phyloP scores from a whole-genome alignment of 179 eudicot genomes.

The Actinidia arguta region DNA sequence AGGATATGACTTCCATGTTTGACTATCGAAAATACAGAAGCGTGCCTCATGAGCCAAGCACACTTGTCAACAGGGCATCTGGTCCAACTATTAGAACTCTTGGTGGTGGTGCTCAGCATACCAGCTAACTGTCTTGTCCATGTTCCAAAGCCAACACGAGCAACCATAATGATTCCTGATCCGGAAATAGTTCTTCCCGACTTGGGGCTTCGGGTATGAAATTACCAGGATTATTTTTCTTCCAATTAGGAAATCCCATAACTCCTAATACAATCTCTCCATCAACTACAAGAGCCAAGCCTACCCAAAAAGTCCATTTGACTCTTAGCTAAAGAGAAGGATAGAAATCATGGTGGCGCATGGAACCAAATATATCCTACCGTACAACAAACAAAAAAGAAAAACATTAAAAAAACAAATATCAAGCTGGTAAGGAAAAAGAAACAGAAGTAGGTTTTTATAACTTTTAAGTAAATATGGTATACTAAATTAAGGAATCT shows the following conservation, averaged over 20 bases:
- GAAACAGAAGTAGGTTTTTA: background rate
- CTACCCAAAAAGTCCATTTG: constrained; percentile 59
- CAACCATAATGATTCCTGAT: constrained; percentile 78
- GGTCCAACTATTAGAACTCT: constrained; percentile 51
- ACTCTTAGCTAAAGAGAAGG: constrained; percentile 4
- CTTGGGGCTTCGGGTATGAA: constrained; percentile 24
- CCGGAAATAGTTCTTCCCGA: constrained; percentile 27
- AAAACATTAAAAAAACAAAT: background rate
- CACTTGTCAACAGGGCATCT: constrained; percentile 72
- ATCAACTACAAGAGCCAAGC: constrained; percentile 89
- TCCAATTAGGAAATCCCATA: constrained; percentile 96
- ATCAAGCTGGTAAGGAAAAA: background rate
- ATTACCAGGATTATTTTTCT: constrained; percentile 30
- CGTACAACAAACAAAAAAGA: too few relatives aligned
- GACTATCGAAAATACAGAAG: constrained; percentile 82
- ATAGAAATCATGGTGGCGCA: background rate
- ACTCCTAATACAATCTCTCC: constrained; percentile 88
- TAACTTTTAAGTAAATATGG: background rate
- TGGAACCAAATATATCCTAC: background rate
- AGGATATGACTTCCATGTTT: constrained; percentile 89
- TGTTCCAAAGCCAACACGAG: constrained; percentile 90
- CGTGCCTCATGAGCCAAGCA: constrained; percentile 57
- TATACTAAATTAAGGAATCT: background rate
- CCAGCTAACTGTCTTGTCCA: constrained; percentile 61
- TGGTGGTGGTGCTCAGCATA: constrained; percentile 28